Conservation (phyloP, 495 filamentous ascomycete species). For the Trichoderma asperelloides region DNA sequence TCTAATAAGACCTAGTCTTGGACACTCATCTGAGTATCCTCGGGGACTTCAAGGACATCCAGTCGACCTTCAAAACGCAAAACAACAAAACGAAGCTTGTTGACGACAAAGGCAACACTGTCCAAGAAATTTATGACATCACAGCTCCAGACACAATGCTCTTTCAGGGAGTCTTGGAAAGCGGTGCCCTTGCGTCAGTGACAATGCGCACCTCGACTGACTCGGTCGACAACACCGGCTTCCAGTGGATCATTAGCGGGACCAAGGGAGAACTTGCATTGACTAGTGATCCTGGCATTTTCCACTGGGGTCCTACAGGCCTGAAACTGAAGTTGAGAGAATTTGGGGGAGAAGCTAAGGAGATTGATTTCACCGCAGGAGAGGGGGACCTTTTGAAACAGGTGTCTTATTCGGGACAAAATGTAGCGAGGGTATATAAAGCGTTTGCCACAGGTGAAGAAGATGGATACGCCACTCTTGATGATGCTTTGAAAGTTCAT, state of each 20-base stretch:
- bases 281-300: slow-evolving; percentile 13
- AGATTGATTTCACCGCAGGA: slow-evolving; percentile 18
- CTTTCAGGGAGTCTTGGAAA: slow-evolving; percentile 31
- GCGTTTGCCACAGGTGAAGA: slow-evolving; percentile 23
- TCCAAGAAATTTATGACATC: slow-evolving; percentile 18
- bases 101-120: slow-evolving; percentile 15
- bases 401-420: slow-evolving; percentile 14
- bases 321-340: slow-evolving; percentile 12
- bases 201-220: slow-evolving; percentile 23
- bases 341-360: slow-evolving; percentile 15
- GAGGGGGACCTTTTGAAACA: slow-evolving; percentile 9
- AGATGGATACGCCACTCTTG: slow-evolving; percentile 13
- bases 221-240: slow-evolving; percentile 21
- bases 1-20: slow-evolving; percentile 16
- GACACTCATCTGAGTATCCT: slow-evolving; percentile 26
- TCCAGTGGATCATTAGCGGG: slow-evolving; percentile 38
- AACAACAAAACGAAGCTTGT: slow-evolving; percentile 21
- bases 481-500: slow-evolving; percentile 13
- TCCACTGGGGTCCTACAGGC: slow-evolving; percentile 18
- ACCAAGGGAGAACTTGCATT: slow-evolving; percentile 37
- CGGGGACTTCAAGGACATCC: slow-evolving; percentile 26
- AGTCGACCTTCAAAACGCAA: slow-evolving; percentile 26
- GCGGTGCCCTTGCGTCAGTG: slow-evolving; percentile 28
- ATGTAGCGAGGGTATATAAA: slow-evolving; percentile 28
- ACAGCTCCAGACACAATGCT: slow-evolving; percentile 34